These are phyloP conservation scores for Thymus quinquecostatus DNA, from an alignment of 257 asterid species.

Conservation along the genomic window DNA sequence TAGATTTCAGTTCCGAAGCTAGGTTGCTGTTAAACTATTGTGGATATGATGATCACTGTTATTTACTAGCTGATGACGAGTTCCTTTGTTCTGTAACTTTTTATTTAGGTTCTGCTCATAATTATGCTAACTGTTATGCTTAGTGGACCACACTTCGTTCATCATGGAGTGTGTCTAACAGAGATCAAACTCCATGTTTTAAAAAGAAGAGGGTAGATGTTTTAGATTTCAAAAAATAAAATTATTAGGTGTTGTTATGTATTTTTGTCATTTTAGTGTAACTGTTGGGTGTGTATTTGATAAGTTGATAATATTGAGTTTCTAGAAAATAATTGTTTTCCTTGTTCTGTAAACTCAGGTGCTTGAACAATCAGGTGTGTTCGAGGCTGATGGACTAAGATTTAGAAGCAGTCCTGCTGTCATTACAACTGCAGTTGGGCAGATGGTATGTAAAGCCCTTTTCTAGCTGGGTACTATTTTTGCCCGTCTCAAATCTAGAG, in stretches of 20 bases:
- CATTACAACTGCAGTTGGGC: constrained; percentile 80
- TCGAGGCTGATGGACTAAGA: constrained; percentile 63
- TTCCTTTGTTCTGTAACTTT: constrained; percentile 18
- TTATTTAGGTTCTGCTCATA: background rate
- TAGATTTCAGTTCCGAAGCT: background rate
- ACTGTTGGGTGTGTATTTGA: background rate
- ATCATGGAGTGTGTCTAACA: background rate
- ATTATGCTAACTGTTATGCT: background rate
- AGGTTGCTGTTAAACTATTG: background rate
- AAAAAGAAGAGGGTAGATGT: background rate
- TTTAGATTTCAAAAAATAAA: background rate
- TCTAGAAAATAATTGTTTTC: background rate
- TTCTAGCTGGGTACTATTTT: background rate
- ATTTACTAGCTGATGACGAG: background rate
- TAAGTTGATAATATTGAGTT: constrained; percentile 11
- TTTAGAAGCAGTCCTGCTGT: constrained; percentile 57
- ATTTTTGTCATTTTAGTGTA: background rate
- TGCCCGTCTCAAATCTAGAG: background rate
- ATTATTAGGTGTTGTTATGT: background rate
- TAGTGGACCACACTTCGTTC: background rate
- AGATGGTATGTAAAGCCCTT: constrained; percentile 62
- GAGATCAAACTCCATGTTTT: background rate
- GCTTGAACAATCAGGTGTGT: constrained; percentile 73
- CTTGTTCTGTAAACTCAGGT: constrained; percentile 49
- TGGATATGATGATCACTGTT: constrained; percentile 9